Evolutionary conservation across 2,329 filamentous ascomycete species (phyloP), one percentile per base, ranked within the genome.

Genomic region (Epichloe festucae): DNA sequence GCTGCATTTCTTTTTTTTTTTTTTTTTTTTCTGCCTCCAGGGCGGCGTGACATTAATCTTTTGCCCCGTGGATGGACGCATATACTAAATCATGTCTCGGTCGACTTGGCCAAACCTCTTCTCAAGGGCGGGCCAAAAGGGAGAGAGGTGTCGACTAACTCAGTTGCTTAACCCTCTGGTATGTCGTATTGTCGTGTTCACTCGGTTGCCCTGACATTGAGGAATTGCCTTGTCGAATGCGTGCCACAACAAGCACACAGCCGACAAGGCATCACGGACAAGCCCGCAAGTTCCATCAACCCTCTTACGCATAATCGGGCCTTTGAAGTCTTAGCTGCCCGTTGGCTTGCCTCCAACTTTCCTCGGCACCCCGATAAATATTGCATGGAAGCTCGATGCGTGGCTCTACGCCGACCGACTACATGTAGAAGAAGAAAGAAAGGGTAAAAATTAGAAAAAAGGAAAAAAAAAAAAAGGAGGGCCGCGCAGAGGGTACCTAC

Each of bases 191-290:
- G 19, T 23, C 19, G 36, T 49, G 27, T 14, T 21, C 19, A 31
- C 17, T 41, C 23, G 38, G 36, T 49, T 49, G 23, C 14, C 38
- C 36, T n/a, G 46, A 17, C 46, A 48, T 39, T 27, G 35, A 35
- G 10, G 21, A 39, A 39, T 38, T 15, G 36, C 15, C 23, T 44
- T 3, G 23, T 19, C 10, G 34, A 35, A 14, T 8, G 17, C 34
- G n/a, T 36, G 12, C n/a, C 5, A 36, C 31, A 38, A 17, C 12
- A 21, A 23, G 19, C 12, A 21, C 19, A 31, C 31, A 12, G 3
- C 10, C 17, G 35, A 27, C 40, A 49, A 38, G 35, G 46, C 27
- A 10, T 10, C 27, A 31, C 27, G 27, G 7, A 31, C 27, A 31
- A 31, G 27, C 27, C 27, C 27, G 27, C 27, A 31, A 31, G 27